Conservation (phyloP, 73 alveolate genomes). For the Urostyla sp. region DNA sequence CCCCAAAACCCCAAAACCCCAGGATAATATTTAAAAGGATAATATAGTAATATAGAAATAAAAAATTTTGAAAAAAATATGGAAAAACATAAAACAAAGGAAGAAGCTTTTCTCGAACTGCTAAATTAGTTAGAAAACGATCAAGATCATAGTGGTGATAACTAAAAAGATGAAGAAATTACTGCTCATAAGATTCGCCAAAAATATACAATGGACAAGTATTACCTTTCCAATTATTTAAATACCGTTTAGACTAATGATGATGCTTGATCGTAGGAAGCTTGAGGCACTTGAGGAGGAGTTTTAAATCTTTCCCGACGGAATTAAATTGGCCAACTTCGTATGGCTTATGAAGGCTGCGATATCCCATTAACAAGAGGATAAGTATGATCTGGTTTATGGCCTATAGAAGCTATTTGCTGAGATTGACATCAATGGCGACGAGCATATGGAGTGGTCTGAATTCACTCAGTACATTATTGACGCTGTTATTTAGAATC, state of each 20-base stretch:
- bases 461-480: constrained; percentile 96
- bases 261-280: constrained; percentile 94
- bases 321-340: constrained; percentile 82
- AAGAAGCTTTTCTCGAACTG: too few species aligned
- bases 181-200: not conserved
- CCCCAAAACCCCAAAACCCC: too few species aligned
- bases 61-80: too few species aligned
- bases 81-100: too few species aligned
- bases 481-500: constrained; percentile 93
- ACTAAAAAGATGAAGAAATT: not conserved
- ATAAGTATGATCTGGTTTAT: constrained; percentile 92
- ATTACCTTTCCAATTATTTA: not conserved
- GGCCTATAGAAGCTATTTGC: constrained; percentile 93
- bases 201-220: not conserved
- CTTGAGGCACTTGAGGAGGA: constrained; percentile 93
- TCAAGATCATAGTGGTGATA: not conserved
- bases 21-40: too few species aligned
- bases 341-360: constrained; percentile 90
- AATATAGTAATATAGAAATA: too few species aligned
- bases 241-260: constrained; percentile 86
- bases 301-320: constrained; percentile 91
- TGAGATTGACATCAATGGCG: constrained; percentile 98
- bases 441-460: constrained; percentile 97
- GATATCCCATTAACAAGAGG: constrained; percentile 75
- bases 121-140: not conserved